phyloP scores from a whole-genome alignment of 768 basidiomycete species.

The Pleurotus tuoliensis region DNA sequence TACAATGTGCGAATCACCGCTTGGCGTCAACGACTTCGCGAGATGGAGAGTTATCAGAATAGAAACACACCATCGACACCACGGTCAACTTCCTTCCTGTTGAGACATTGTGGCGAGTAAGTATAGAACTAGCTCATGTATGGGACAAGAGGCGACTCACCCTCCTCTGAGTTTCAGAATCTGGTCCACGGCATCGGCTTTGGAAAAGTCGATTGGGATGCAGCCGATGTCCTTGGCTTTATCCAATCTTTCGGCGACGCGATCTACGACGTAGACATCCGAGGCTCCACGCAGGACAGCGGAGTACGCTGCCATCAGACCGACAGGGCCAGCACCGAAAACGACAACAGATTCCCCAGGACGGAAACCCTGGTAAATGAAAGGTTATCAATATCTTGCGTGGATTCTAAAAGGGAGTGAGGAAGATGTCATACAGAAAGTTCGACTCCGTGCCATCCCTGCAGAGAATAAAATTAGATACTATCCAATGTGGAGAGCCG shows the following conservation, averaged over 20 bases:
- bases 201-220: slow-evolving; percentile 44
- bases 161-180: slow-evolving; percentile 41
- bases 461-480: not conserved
- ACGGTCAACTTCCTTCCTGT: slow-evolving; percentile 45
- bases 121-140: not conserved
- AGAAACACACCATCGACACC: slow-evolving; percentile 39
- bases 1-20: slow-evolving; percentile 11
- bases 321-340: slow-evolving; percentile 51
- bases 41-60: too few relatives aligned
- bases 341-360: slow-evolving; percentile 51
- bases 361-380: slow-evolving; percentile 34
- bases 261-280: slow-evolving; percentile 52
- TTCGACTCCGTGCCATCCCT: slow-evolving; percentile 53
- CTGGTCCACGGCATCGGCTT: slow-evolving; percentile 44
- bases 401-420: not conserved
- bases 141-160: slow-evolving; percentile 20
- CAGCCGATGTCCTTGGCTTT: slow-evolving; percentile 53
- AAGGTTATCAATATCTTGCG: not conserved
- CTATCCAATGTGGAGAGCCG: not conserved
- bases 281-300: slow-evolving; percentile 48
- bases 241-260: slow-evolving; percentile 47
- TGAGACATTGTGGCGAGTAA: not conserved
- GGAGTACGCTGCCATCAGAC: slow-evolving; percentile 57
- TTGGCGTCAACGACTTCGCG: too few relatives aligned
- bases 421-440: slow-evolving; percentile 30